A percentile compares a stretch with the other conserved stretches of the same genome.
These are phyloP conservation scores for Barnettozyma siamensis DNA, from an alignment of 805 yeast genomes.

Conservation along the genomic window DNA sequence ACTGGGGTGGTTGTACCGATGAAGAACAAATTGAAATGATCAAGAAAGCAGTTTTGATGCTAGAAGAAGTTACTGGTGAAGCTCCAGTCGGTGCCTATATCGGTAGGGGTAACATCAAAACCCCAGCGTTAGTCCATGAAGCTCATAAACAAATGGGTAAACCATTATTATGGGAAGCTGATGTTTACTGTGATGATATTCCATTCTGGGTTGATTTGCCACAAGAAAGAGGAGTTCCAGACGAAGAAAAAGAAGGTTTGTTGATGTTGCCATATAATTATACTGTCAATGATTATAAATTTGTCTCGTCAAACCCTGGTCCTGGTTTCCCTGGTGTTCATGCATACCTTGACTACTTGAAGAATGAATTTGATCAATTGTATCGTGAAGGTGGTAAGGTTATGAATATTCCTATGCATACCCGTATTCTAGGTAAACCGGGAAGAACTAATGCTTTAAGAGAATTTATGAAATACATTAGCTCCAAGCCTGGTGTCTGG, in stretches of 20 bases:
- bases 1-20: slow-evolving; percentile 24
- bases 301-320: slow-evolving; percentile 3
- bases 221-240: slow-evolving; percentile 2
- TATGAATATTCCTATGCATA: slow-evolving; percentile 6
- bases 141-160: slow-evolving; percentile 29
- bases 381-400: slow-evolving; percentile 7
- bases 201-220: slow-evolving; percentile 27
- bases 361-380: slow-evolving; percentile 3
- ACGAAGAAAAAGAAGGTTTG: slow-evolving; percentile 3
- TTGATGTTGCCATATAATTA: slow-evolving; percentile 3
- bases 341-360: slow-evolving; percentile 2
- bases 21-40: slow-evolving; percentile 30
- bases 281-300: slow-evolving; percentile 2
- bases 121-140: slow-evolving; percentile 30
- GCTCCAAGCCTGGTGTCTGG: slow-evolving; percentile 5
- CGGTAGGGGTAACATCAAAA: slow-evolving; percentile 29
- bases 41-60: slow-evolving; percentile 24
- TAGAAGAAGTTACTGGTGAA: slow-evolving; percentile 29
- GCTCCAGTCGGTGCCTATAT: slow-evolving; percentile 34
- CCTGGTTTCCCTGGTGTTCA: slow-evolving; percentile 7
- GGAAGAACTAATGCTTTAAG: slow-evolving; percentile 6
- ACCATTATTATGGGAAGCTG: slow-evolving; percentile 30
- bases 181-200: slow-evolving; percentile 32
- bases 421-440: slow-evolving; percentile 4
- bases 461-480: slow-evolving; percentile 4